Base-by-base conservation (phyloP, 495 filamentous ascomycete genomes). In the Diplogelasinospora grovesii region DNA sequence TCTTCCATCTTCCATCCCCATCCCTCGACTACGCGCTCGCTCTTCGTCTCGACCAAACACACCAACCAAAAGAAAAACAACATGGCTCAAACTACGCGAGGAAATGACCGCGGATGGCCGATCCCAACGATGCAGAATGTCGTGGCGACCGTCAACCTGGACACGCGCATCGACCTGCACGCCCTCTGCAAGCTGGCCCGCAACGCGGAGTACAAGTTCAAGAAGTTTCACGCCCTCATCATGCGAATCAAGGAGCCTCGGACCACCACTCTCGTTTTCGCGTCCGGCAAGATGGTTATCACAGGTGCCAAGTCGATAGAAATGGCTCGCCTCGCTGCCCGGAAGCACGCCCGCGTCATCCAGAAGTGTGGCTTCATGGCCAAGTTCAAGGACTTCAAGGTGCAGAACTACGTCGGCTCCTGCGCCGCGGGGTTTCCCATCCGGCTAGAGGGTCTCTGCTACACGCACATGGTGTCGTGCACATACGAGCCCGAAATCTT, bases 181-280 rank as follows among this genome's bases (percentile, higher is more conserved):
- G 86, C 86, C 57, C 92, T 97, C 57, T 85, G 89, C 40, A 71
- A 95, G 51, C 88, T 95, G 63, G 90, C 89, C 48, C 82, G 92
- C 64, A 97, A 96, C 67, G 92, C 89, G 49, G 87, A 95, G 70
- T 96, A 95, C 79, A 95, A 95, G 53, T 87, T 82, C 15, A 77
- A 92, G 82, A 89, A 89, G 80, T 96, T 97, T 63, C 88, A 89
- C 46, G 92, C 90, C 60, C 84, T 95, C 43, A 89, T 97, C 68
- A 95, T 96, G 89, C 86, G 90, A 66, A 96, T 97, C 60, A 89
- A 89, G 54, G 89, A 96, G 43, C 90, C 92, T 18, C 93, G 93
- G 68, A 95, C 90, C 1, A 96, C 90, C 6, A 86, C 90, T 2
- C 69, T 97, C 32, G 90, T 97, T 74, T 97, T 95, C 61, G 88